phyloP scores from a whole-genome alignment of 306 rosid species.

The Clitoria ternatea region DNA sequence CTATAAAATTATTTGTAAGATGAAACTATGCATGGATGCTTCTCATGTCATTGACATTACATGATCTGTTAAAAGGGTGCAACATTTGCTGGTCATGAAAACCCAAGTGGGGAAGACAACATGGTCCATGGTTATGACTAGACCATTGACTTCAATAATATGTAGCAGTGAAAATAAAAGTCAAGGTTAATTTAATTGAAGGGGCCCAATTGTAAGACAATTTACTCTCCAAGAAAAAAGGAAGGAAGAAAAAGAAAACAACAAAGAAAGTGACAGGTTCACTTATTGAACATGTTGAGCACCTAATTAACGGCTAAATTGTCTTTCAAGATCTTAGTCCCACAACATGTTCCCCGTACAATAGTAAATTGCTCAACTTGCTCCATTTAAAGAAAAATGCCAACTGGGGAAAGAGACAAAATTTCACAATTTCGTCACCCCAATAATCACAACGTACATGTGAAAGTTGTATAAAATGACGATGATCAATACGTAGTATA shows the following conservation, averaged over 20 bases:
- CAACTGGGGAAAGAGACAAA: not conserved
- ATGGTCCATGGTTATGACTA: slow-evolving; percentile 24
- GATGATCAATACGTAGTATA: no score
- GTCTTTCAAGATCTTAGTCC: slow-evolving; percentile 1
- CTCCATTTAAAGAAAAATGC: not conserved
- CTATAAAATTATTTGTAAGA: not conserved
- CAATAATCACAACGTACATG: no score
- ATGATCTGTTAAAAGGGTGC: slow-evolving; percentile 22
- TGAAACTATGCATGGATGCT: slow-evolving; percentile 33
- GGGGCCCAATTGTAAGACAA: slow-evolving; percentile 14
- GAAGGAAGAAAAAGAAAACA: not conserved
- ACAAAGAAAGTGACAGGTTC: not conserved
- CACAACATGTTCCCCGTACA: not conserved
- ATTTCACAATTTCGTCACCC: not conserved
- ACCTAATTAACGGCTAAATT: not conserved
- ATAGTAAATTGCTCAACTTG: not conserved
- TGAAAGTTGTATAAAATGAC: no score
- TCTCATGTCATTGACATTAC: slow-evolving; percentile 18
- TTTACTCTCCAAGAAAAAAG: slow-evolving; percentile 28
- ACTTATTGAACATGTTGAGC: no score
- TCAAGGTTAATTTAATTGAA: slow-evolving; percentile 25
- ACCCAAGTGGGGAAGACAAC: not conserved
- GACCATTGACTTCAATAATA: not conserved
- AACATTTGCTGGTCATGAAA: not conserved
- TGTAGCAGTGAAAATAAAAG: not conserved